Evolutionary conservation across 305 asterid genomes (phyloP).

Genomic region (Caryopteris hybrid): DNA sequence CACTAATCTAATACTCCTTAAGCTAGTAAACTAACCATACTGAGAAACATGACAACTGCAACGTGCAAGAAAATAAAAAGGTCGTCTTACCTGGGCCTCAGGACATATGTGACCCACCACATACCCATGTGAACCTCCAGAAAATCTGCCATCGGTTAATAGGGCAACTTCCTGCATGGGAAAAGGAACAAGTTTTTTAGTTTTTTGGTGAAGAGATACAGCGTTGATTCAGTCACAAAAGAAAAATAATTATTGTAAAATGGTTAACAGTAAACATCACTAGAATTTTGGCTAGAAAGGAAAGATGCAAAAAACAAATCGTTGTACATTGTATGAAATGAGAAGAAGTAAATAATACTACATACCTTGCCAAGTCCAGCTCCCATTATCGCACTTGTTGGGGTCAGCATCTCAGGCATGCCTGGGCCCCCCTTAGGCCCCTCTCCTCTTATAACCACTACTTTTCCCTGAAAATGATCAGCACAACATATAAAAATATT

Average conservation of each 20-base stretch:
- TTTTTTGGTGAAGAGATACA: neutral
- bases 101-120: constrained; percentile 97
- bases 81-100: constrained; percentile 76
- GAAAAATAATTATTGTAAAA: neutral
- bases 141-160: constrained; percentile 92
- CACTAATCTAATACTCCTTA: neutral
- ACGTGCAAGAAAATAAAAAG: neutral
- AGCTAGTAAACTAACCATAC: too few species aligned
- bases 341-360: neutral
- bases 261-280: neutral
- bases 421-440: constrained; percentile 99
- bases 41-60: neutral
- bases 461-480: constrained; percentile 71
- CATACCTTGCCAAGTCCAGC: constrained; percentile 98
- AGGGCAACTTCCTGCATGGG: constrained; percentile 74
- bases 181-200: neutral
- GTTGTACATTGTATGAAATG: neutral
- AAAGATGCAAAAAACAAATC: neutral
- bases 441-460: constrained; percentile 92
- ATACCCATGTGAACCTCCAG: constrained; percentile 97
- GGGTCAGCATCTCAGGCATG: constrained; percentile 99
- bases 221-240: neutral
- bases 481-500: neutral
- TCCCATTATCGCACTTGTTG: constrained; percentile 98
- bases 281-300: neutral